A percentile compares a stretch with the other conserved stretches of the same genome.
Conservation (phyloP, 164 flowering plant genomes). For the Hamamelis virginiana region DNA sequence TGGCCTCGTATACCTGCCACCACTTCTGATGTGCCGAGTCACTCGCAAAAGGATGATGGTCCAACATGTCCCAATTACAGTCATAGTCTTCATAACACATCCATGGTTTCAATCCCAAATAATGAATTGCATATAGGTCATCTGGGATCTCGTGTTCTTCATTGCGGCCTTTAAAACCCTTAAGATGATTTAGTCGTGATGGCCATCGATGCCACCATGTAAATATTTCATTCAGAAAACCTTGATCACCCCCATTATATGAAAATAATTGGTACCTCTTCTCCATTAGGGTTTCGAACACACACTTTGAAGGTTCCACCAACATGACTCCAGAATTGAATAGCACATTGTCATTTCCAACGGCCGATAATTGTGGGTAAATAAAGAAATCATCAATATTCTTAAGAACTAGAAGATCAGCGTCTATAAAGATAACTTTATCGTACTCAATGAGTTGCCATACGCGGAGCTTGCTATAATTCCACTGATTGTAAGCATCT, state of each 20-base stretch:
- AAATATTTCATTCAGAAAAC: constrained; percentile 72
- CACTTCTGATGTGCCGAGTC: constrained; percentile 58
- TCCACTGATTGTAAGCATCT: constrained; percentile 78
- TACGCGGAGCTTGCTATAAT: too few species aligned
- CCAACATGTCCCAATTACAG: constrained; percentile 47
- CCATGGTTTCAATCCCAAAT: too few species aligned
- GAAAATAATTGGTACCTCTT: constrained; percentile 31
- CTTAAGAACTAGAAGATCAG: constrained; percentile 57
- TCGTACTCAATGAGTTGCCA: too few species aligned
- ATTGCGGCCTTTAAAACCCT: constrained; percentile 16
- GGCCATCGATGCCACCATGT: constrained; percentile 90
- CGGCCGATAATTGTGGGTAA: constrained; percentile 64
- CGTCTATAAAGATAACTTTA: constrained; percentile 77
- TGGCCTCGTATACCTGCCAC: constrained; percentile 69
- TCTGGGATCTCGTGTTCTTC: constrained; percentile 17
- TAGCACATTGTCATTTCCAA: constrained; percentile 28
- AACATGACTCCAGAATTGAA: constrained; percentile 86
- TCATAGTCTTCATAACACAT: too few species aligned
- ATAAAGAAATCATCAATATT: constrained; percentile 61
- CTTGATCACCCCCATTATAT: constrained; percentile 82
- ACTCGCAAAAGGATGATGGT: constrained; percentile 49
- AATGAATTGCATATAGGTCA: too few species aligned
- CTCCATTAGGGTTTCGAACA: too few species aligned
- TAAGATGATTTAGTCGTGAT: constrained; percentile 39
- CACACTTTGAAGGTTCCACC: constrained; percentile 67